A percentile compares a stretch with the other conserved stretches of the same genome.
Evolutionary conservation across 768 basidiomycete species (phyloP).

Genomic region (Russula sp.): DNA sequence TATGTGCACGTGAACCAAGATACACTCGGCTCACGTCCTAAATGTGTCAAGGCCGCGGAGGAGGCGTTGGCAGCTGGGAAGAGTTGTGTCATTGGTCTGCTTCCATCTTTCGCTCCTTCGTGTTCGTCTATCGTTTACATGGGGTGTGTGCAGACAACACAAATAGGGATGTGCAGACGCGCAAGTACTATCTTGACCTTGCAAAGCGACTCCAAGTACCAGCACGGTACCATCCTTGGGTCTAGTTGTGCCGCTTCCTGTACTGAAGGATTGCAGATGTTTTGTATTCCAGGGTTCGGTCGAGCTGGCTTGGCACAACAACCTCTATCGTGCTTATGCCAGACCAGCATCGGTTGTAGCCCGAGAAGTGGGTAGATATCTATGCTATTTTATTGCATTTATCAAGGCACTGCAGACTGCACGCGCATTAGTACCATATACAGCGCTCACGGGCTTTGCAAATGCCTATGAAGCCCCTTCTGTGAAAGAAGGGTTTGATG

Average conservation of each 20-base stretch:
- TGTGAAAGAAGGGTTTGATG: constrained; percentile 63
- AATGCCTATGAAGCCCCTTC: constrained; percentile 60
- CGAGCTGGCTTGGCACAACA: constrained; percentile 92
- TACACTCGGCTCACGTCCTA: constrained; percentile 60
- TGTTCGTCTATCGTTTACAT: not conserved
- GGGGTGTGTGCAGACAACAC: constrained; percentile 64
- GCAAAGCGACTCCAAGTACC: constrained; percentile 49
- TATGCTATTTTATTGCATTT: not conserved
- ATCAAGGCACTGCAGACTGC: constrained; percentile 31
- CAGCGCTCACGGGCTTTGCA: constrained; percentile 51
- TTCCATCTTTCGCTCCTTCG: not conserved
- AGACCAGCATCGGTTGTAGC: constrained; percentile 39
- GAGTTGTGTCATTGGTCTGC: constrained; percentile 71
- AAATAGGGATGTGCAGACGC: constrained; percentile 66
- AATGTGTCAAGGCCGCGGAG: constrained; percentile 61
- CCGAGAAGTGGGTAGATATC: constrained; percentile 33
- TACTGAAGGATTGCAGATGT: constrained; percentile 40
- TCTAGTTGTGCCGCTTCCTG: not conserved
- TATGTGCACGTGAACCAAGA: constrained; percentile 90
- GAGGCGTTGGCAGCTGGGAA: constrained; percentile 45
- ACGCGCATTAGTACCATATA: constrained; percentile 50
- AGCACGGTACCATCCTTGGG: constrained; percentile 39
- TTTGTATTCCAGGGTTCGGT: constrained; percentile 66
- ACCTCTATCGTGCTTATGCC: constrained; percentile 74
- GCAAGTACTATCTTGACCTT: constrained; percentile 63